phyloP scores from a whole-genome alignment of 306 rosid species.

The Fragaria ananassa region DNA sequence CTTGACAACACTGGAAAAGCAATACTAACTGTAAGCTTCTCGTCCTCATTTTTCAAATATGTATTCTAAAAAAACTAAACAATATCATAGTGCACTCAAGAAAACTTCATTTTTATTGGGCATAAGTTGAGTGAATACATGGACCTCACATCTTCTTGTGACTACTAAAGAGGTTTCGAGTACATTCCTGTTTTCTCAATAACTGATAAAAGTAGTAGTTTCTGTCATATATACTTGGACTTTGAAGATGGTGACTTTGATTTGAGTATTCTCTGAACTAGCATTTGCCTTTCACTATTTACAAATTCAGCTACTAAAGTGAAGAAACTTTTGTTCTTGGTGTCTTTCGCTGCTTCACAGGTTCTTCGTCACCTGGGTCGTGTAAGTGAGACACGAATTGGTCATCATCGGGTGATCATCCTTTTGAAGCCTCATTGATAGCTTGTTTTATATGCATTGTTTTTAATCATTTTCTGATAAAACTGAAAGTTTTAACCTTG shows the following conservation, averaged over 20 bases:
- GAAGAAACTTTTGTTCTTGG: neutral
- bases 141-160: neutral
- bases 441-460: neutral
- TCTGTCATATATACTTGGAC: neutral
- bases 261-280: neutral
- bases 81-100: neutral
- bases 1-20: constrained; percentile 92
- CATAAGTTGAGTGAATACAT: neutral
- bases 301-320: neutral
- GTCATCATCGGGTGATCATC: constrained; percentile 74
- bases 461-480: neutral
- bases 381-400: constrained; percentile 71
- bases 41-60: neutral
- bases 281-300: neutral
- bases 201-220: neutral
- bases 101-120: neutral
- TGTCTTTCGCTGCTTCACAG: constrained; percentile 37
- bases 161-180: neutral
- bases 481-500: neutral
- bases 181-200: neutral
- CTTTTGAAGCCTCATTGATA: constrained; percentile 59
- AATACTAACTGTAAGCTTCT: constrained; percentile 61
- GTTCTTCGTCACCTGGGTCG: constrained; percentile 97
- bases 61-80: neutral
- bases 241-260: neutral